A percentile compares a stretch with the other conserved stretches of the same genome.
Evolutionary conservation across 306 rosid species (phyloP).

Genomic region (Trichosanthes truncata): DNA sequence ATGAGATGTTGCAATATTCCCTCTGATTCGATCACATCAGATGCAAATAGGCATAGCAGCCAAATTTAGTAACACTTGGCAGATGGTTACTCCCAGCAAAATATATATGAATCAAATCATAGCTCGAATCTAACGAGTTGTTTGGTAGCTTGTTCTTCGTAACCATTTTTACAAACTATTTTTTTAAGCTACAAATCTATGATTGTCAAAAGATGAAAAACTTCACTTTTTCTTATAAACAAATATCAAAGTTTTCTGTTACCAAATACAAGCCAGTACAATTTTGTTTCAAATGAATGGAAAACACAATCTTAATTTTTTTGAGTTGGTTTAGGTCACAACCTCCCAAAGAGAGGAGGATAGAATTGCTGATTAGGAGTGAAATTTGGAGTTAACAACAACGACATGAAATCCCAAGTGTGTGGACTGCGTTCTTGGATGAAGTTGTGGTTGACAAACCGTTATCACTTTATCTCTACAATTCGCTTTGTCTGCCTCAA

Average conservation of each 20-base stretch:
- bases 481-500: constrained; percentile 62
- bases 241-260: not conserved
- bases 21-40: not conserved
- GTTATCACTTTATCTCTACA: constrained; percentile 72
- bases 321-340: not conserved
- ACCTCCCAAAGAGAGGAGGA: not conserved
- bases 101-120: not conserved
- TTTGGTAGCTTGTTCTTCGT: not conserved
- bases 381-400: constrained; percentile 11
- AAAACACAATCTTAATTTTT: not conserved
- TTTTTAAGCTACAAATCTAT: not conserved
- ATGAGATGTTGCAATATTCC: not conserved
- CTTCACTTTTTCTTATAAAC: not conserved
- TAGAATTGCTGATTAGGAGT: not conserved
- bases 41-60: not conserved
- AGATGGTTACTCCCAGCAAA: not conserved
- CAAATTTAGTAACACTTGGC: not conserved
- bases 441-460: constrained; percentile 45
- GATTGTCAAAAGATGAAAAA: too few relatives aligned
- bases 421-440: constrained; percentile 28
- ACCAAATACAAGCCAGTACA: not conserved
- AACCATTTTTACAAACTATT: not conserved
- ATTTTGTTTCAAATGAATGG: not conserved
- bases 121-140: not conserved
- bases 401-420: constrained; percentile 4